A percentile compares a stretch with the other conserved stretches of the same genome.
Evolutionary conservation across 2,329 filamentous ascomycete species (phyloP).

Genomic region (Aquanectria penicillioides): DNA sequence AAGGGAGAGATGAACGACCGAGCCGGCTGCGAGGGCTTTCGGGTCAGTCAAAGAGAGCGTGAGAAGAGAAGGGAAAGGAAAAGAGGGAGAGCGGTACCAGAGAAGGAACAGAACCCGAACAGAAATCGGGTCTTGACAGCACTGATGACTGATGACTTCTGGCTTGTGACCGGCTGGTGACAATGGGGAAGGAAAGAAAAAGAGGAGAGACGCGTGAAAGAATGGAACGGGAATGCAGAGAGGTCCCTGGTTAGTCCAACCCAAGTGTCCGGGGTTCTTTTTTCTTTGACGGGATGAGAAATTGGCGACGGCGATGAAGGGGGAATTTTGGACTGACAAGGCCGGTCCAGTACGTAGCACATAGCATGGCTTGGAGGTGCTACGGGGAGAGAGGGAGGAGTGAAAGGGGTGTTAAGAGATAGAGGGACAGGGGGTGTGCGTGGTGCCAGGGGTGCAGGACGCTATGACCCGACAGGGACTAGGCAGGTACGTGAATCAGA

Average conservation of each 20-base stretch:
- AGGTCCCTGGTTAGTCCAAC: conserved; percentile 30
- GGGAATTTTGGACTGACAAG: conserved; percentile 38
- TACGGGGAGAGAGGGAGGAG: conserved; percentile 30
- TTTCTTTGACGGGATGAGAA: conserved; percentile 39
- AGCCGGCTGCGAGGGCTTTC: conserved; percentile 29
- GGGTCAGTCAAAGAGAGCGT: conserved; percentile 21
- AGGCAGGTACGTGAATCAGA: conserved; percentile 1
- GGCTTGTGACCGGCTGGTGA: conserved; percentile 13
- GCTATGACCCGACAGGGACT: conserved; percentile 11
- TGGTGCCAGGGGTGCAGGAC: conserved; percentile 18
- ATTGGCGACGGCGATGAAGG: conserved; percentile 42
- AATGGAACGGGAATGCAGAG: conserved; percentile 26
- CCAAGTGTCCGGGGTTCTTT: conserved; percentile 27
- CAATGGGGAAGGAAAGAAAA: conserved; percentile 28
- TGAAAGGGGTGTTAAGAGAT: conserved; percentile 32
- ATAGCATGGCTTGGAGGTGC: conserved; percentile 26
- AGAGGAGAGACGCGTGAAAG: conserved; percentile 28
- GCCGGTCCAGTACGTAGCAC: conserved; percentile 12
- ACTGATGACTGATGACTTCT: conserved; percentile 4
- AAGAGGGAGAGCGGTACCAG: conserved; percentile 15
- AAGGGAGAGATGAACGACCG: conserved; percentile 23
- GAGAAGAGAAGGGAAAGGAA: conserved; percentile 22
- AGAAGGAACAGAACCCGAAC: too few species aligned
- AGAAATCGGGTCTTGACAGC: conserved; percentile 5
- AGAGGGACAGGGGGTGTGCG: conserved; percentile 21